Base-by-base conservation (phyloP, 345 rosid genomes). In the Eucalyptus virginea region DNA sequence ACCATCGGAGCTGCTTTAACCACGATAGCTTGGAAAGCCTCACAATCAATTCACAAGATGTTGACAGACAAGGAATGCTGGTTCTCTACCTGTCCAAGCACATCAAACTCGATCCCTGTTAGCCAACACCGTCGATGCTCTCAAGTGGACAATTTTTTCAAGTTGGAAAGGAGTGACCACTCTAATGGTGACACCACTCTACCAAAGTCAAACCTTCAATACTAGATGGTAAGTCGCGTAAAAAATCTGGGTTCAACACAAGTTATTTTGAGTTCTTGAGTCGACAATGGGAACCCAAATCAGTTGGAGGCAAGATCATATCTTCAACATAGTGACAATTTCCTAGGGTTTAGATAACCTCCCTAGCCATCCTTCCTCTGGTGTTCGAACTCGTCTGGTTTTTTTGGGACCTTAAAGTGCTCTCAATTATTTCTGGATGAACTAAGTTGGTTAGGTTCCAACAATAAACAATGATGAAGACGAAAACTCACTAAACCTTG, bases 71-170 rank as follows among this genome's bases (percentile, higher is more conserved):
- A 56, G 28, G 26, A 56, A 23, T 24, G 62, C 12, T 9, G 30
- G 1, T 56, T 56, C 62, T 24, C 1, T 56, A 56, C 3, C 30
- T 23, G 30, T 56, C 62, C 62, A 8, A 56, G 30, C 62, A 54
- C 28, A 24, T 56, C 6, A 23, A 56, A 56, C 30, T 56, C 62
- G 62, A 56, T 56, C 62, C 13, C 30, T 0, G 30, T 56, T 24
- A 56, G 62, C 30, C 13, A 56, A 24, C 13, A 24, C 62, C 0
- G 62, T 56, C 62, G 30, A 13, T 0, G 62, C 62, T 0, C 28
- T 0, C 0, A 56, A 56, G 62, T 1, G 30, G 62, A 2, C 13
- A 56, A 56, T 52, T 52, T 6, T 52, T 52, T 17, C 56, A 52
- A 52, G 23, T 52, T 52, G 56, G 56, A 52, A 52, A 18, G 56